Evolutionary conservation across 1,139 yeast genomes (phyloP).

Genomic region (Pichia sp.): DNA sequence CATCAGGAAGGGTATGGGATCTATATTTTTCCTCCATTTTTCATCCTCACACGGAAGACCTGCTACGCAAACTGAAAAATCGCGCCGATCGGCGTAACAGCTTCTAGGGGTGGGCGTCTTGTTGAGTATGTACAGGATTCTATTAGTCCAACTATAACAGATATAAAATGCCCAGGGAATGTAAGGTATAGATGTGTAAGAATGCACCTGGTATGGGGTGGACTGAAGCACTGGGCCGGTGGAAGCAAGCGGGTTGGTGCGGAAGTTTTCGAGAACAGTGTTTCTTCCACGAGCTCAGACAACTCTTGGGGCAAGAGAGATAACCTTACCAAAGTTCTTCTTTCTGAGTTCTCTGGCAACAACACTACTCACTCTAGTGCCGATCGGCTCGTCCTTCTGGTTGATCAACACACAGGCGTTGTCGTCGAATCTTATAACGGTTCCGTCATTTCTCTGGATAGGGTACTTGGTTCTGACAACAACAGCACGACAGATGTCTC

Average conservation of each 20-base stretch:
- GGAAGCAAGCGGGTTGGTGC: no score
- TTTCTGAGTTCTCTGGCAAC: constrained; percentile 90
- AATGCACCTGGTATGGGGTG: no score
- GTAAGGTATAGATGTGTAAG: no score
- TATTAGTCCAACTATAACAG: constrained; percentile 1
- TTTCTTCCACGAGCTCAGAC: constrained; percentile 4
- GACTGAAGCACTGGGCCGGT: no score
- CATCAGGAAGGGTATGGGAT: no score
- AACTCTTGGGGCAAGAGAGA: constrained; percentile 86
- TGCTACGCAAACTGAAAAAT: no score
- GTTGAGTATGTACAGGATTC: constrained; percentile 1
- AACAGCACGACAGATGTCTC: constrained; percentile 94
- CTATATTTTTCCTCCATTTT: no score
- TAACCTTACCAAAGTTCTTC: constrained; percentile 79
- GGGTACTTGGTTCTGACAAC: constrained; percentile 92
- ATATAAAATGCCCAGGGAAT: not conserved
- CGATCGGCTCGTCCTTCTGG: constrained; percentile 86
- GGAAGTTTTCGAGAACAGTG: no score
- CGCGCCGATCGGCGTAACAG: no score
- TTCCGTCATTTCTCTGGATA: constrained; percentile 80
- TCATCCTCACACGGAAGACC: no score
- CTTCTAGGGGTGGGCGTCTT: no score
- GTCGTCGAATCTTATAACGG: constrained; percentile 84
- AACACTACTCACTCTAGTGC: constrained; percentile 87
- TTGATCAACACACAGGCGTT: constrained; percentile 94